A percentile compares a stretch with the other conserved stretches of the same genome.
phyloP scores from a whole-genome alignment of 2,329 filamentous ascomycete genomes.

The Fusarium camptoceras region DNA sequence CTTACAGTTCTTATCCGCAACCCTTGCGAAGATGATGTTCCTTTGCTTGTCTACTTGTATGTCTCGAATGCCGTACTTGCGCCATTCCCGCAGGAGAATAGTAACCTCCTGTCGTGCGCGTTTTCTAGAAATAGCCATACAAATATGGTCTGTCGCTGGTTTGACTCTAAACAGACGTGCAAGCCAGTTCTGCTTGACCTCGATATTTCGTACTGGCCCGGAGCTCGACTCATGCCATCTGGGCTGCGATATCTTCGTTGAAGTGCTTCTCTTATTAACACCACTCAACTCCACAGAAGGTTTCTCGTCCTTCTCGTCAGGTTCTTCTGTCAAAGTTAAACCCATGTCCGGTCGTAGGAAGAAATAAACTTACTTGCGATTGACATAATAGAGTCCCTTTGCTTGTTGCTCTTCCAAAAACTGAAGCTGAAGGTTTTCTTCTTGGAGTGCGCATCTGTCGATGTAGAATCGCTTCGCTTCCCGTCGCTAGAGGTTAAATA shows the following conservation, averaged over 20 bases:
- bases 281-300: slow-evolving; percentile 26
- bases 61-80: slow-evolving; percentile 82
- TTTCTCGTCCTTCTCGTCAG: slow-evolving; percentile 29
- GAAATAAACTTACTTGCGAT: slow-evolving; percentile 55
- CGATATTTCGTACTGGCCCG: slow-evolving; percentile 65
- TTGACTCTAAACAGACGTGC: slow-evolving; percentile 90
- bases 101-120: slow-evolving; percentile 82
- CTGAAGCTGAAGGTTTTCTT: slow-evolving; percentile 66
- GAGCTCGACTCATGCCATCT: slow-evolving; percentile 53
- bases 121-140: slow-evolving; percentile 76
- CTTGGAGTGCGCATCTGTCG: slow-evolving; percentile 52
- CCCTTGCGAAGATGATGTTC: slow-evolving; percentile 82
- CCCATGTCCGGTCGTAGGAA: not conserved
- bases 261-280: slow-evolving; percentile 36
- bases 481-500: slow-evolving; percentile 41
- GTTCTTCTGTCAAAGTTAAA: slow-evolving; percentile 19
- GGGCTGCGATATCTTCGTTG: slow-evolving; percentile 30
- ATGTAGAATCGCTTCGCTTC: slow-evolving; percentile 43
- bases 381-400: slow-evolving; percentile 58
- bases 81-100: slow-evolving; percentile 81
- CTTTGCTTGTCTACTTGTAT: slow-evolving; percentile 82
- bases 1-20: slow-evolving; percentile 84
- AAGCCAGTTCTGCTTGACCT: slow-evolving; percentile 85
- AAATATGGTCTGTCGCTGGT: slow-evolving; percentile 79
- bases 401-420: slow-evolving; percentile 66